phyloP scores from a whole-genome alignment of 352 stramenopile species.

The Globisporangium megalacanthum region DNA sequence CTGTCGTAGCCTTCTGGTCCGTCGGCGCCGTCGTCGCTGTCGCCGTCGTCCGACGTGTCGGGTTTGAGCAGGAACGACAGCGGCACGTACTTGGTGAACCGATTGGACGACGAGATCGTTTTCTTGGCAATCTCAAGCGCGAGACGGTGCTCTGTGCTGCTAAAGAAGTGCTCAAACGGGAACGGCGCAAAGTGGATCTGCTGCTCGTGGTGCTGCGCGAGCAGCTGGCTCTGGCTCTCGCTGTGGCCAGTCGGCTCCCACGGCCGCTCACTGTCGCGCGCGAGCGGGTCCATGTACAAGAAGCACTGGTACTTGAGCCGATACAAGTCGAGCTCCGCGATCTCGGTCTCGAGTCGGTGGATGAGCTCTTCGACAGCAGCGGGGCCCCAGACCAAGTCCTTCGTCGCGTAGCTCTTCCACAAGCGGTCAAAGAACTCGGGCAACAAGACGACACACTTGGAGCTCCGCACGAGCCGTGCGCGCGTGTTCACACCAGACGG shows the following conservation, averaged over 20 bases:
- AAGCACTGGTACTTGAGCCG: conserved; percentile 78
- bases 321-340: conserved; percentile 71
- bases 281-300: conserved; percentile 73
- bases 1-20: conserved; percentile 57
- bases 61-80: conserved; percentile 74
- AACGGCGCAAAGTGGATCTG: conserved; percentile 44
- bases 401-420: conserved; percentile 65
- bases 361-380: conserved; percentile 72
- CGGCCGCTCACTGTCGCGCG: conserved; percentile 44
- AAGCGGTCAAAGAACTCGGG: conserved; percentile 86
- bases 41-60: conserved; percentile 56
- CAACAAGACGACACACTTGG: conserved; percentile 78
- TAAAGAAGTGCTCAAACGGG: conserved; percentile 72
- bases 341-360: conserved; percentile 59
- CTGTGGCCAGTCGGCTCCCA: conserved; percentile 27
- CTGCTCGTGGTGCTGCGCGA: conserved; percentile 20
- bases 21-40: conserved; percentile 57
- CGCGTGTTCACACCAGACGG: conserved; percentile 74
- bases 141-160: conserved; percentile 51
- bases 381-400: conserved; percentile 78
- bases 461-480: conserved; percentile 58
- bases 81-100: conserved; percentile 73
- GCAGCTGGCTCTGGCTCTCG: conserved; percentile 9
- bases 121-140: conserved; percentile 68
- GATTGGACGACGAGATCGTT: conserved; percentile 74